Base-by-base conservation (phyloP, 805 yeast species). In the Candida peoriensis region DNA sequence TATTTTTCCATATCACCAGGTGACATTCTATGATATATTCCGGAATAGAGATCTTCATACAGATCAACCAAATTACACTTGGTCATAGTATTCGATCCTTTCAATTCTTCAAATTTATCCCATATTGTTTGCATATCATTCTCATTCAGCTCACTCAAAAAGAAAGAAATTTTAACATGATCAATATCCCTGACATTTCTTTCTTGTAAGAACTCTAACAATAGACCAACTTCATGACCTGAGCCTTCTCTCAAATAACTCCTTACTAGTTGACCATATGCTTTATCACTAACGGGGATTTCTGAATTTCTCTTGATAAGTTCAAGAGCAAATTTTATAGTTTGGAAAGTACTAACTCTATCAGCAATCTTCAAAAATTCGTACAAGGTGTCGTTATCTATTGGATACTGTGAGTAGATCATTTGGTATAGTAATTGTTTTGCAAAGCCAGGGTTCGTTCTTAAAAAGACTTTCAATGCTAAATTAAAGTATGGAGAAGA, bases 371-470 rank as follows among this genome's bases (percentile, higher is more conserved):
- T 38, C 18, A 52, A 20, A 23, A 47, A 50, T 12, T 32, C 40
- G 30, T 44, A 41, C 2, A 52, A 17, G 3, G 55, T 48, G 16
- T 37, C 25, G 2, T 40, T 36, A 32, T 47, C 43, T 33, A 51
- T 47, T 10, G 57, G 55, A 33, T 44, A 42, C 17, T 50, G 43
- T 2, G 48, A 40, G 8, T 38, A 37, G 5, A 50, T 43, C 54
- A 53, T 50, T 26, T 53, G 56, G 24, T 48, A 44, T 1, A 53
- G 34, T 2, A 53, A 37, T 19, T 50, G 58, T 33, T 50, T 50
- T 13, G 58, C 51, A 14, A 50, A 34, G 24, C 50, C 55, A 3
- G 52, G 39, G 28, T 50, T 41, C 6, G 42, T 40, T 29, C 34
- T 47, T n/a, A 46, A 27, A 22, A 43, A 42, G 3, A 46, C 47